Evolutionary conservation across 306 rosid genomes (phyloP), one percentile per base, ranked within the genome.

Genomic region (Glycine tomentella): DNA sequence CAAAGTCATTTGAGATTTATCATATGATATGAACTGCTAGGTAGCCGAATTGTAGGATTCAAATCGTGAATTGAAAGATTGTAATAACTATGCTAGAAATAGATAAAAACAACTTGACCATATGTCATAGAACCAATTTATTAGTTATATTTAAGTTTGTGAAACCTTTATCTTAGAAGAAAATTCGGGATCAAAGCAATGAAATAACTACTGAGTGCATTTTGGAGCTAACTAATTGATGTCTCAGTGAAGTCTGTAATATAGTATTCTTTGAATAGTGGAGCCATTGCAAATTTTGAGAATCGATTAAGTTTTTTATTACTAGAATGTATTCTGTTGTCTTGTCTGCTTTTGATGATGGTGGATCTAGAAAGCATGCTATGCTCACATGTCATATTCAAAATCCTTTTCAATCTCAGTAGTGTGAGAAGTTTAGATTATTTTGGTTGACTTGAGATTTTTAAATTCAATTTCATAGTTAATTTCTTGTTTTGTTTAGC

Each of bases 401-500:
- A 76, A 68, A 17, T 36, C 7, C n/a, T 77, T 83, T 77, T 83
- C 52, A 15, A 10, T 74, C 70, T 75, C 69, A 46, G 17, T 73
- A 69, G 56, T 64, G 69, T 33, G 69, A 81, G 57, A 50, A 49
- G 12, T 63, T 48, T 53, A 66, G 73, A 53, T 74, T 20, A 16
- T 46, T 46, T 70, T 55, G 68, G 44, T 76, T 57, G n/a, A 44
- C 69, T 82, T 82, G 63, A 72, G 81, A 59, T 50, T 50, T 75
- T 69, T 14, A 34, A 71, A 65, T 71, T 61, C 52, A 78, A 63
- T 78, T 82, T 80, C 58, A 25, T 69, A 70, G 61, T 64, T 83
- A 25, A 48, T 74, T 78, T 69, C 78, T 80, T 80, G 61, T 79
- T 69, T 46, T 53, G 53, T 82, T 44, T 73, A 68, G 14, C 45